Evolutionary conservation across 1,139 yeast genomes (phyloP), one percentile per base, ranked within the genome.

Genomic region (Chernovozyma sophiae-reginae): DNA sequence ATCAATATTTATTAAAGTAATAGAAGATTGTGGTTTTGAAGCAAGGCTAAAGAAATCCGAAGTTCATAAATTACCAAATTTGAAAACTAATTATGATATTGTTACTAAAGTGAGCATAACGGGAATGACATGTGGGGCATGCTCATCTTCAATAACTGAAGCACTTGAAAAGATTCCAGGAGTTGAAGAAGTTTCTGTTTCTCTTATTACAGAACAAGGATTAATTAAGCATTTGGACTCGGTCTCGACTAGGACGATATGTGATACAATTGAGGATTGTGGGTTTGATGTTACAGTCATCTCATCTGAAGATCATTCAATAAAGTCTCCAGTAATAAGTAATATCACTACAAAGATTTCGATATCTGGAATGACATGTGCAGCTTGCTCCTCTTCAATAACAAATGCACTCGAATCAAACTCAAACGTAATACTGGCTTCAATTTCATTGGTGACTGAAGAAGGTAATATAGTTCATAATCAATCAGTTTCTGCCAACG

Each of bases 311-410:
- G 24, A 16, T 6, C 19, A 12, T 15, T 20, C 20, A 14, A 15
- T 28, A 12, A 13, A 14, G 8, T 26, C 29, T 12, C 17, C 6
- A 26, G 10, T 8, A 26, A 16, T 6, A 7, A 12, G 11, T 8
- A 28, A 7, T 28, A 28, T 15, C 13, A 43, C 49, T 3, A 48
- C 53, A 3, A 38, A 36, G 11, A 47, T 79, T 23, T 61, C 65
- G 25, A 59, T 83, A 1, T 55, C 48, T 24, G 96, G 96, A 4
- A 89, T 89, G 96, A 86, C 96, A 4, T 89, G 96, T 53, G 85
- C 92, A 3, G 75, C 94, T 1, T 89, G 96, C 55, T 75, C 81
- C 3, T 69, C 79, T 2, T 65, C 90, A 1, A 77, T 89, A 26
- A 77, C 82, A 1, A 58, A 59, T 16, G 77, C 80, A 2, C 58